Conservation (phyloP, 352 stramenopile species). For the Phytopythium litorale region DNA sequence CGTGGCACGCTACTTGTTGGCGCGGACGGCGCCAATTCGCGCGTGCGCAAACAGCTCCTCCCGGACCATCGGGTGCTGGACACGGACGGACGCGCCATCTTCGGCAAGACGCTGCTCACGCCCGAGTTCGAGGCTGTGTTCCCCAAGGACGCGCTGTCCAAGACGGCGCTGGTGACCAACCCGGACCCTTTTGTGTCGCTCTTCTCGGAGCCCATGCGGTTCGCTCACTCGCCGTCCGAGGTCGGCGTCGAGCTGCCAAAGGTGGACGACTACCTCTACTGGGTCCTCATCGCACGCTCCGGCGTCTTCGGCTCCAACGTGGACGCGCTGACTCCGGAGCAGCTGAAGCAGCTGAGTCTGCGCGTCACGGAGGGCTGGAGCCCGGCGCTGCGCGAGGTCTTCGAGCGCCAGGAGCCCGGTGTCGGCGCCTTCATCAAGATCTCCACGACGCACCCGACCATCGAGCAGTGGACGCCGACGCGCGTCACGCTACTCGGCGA, state of each 20-base stretch:
- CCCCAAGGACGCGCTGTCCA: conserved; percentile 20
- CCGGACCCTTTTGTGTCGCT: conserved; percentile 41
- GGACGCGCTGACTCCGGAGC: conserved; percentile 27
- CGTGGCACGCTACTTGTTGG: conserved; percentile 47
- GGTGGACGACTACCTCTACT: conserved; percentile 54
- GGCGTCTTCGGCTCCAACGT: conserved; percentile 36
- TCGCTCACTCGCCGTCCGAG: conserved; percentile 8
- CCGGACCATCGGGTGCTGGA: conserved; percentile 36
- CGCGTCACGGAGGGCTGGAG: conserved; percentile 44
- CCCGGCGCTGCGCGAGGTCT: conserved; percentile 30
- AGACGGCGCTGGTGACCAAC: conserved; percentile 39
- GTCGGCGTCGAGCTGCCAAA: conserved; percentile 9
- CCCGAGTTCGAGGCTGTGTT: conserved; percentile 48
- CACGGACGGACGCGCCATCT: conserved; percentile 56
- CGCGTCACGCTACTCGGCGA: conserved; percentile 53
- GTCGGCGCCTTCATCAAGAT: conserved; percentile 53
- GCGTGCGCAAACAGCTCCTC: conserved; percentile 51
- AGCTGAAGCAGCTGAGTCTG: conserved; percentile 36
- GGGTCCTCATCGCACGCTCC: conserved; percentile 48
- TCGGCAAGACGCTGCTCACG: conserved; percentile 56
- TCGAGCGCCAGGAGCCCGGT: conserved; percentile 35
- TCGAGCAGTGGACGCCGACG: conserved; percentile 37
- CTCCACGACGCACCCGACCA: conserved; percentile 43
- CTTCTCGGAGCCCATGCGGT: conserved; percentile 41
- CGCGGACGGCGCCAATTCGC: conserved; percentile 51